Evolutionary conservation across 331 rosid genomes (phyloP).

Genomic region (Quercus phellos): DNA sequence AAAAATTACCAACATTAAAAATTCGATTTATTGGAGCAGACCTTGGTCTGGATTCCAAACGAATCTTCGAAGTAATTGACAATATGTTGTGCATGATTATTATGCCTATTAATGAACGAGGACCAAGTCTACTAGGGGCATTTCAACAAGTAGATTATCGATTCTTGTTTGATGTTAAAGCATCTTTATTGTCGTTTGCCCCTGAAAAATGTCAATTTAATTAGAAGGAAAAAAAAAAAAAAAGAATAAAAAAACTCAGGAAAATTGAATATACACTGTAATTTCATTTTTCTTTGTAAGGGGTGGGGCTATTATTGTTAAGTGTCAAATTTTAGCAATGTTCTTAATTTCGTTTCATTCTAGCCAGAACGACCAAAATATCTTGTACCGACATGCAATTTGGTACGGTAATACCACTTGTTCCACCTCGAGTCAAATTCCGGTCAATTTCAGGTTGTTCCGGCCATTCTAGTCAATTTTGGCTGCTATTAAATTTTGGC

Average conservation of each 20-base stretch:
- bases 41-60: background rate
- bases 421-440: too few relatives aligned
- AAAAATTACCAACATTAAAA: background rate
- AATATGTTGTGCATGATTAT: background rate
- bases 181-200: conserved; percentile 3
- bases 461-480: too few relatives aligned
- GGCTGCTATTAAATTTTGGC: too few relatives aligned
- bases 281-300: too few relatives aligned
- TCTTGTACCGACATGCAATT: too few relatives aligned
- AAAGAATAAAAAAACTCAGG: too few relatives aligned
- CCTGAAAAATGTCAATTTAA: background rate
- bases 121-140: conserved; percentile 18
- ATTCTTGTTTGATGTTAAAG: conserved; percentile 14
- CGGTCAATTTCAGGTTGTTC: accelerated
- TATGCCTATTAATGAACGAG: background rate
- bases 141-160: conserved; percentile 9
- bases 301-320: too few relatives aligned
- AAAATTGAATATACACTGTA: too few relatives aligned
- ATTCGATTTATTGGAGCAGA: conserved; percentile 10
- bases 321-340: too few relatives aligned
- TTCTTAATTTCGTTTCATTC: too few relatives aligned
- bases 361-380: accelerated
- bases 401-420: too few relatives aligned
- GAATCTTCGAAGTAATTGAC: background rate
- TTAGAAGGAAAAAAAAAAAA: background rate